Evolutionary conservation across 768 basidiomycete genomes (phyloP).

Genomic region (Lactarius psammicola): DNA sequence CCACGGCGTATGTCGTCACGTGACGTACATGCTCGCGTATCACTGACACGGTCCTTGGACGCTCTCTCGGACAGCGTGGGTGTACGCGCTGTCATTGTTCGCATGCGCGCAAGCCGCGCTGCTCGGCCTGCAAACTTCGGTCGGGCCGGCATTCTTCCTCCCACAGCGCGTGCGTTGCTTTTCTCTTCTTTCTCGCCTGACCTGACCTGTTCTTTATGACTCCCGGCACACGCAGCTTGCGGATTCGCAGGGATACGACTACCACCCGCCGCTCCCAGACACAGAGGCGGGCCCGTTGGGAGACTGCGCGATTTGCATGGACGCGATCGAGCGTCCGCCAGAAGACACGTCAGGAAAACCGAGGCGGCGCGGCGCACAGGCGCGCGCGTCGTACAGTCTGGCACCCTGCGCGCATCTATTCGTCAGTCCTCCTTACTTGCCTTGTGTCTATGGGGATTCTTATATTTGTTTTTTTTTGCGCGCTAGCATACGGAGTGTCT

Average conservation of each 20-base stretch:
- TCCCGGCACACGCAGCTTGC: conserved; percentile 48
- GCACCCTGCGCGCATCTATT: conserved; percentile 91
- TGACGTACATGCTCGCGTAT: background rate
- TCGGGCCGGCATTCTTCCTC: conserved; percentile 85
- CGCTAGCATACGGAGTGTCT: conserved; percentile 81
- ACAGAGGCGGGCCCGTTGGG: conserved; percentile 73
- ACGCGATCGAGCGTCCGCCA: conserved; percentile 51
- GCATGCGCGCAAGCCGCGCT: conserved; percentile 61
- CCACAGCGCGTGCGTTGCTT: conserved; percentile 13
- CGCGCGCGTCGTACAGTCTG: conserved; percentile 57
- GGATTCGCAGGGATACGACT: conserved; percentile 67
- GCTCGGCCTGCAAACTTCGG: conserved; percentile 66
- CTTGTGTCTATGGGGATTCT: conserved; percentile 7
- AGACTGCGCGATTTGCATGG: conserved; percentile 94
- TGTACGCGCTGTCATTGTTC: conserved; percentile 56
- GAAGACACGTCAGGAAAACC: conserved; percentile 40
- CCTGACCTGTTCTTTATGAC: conserved; percentile 53
- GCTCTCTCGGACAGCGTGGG: conserved; percentile 58
- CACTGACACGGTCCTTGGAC: background rate
- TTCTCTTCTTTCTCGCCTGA: background rate
- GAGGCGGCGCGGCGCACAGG: conserved; percentile 16
- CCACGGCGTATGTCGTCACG: conserved; percentile 55
- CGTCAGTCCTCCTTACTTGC: conserved; percentile 45
- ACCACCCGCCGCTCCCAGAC: conserved; percentile 79
- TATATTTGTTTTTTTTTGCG: background rate